Evolutionary conservation across 2,329 filamentous ascomycete species (phyloP).

Genomic region (Pseudogymnoascus sp.): DNA sequence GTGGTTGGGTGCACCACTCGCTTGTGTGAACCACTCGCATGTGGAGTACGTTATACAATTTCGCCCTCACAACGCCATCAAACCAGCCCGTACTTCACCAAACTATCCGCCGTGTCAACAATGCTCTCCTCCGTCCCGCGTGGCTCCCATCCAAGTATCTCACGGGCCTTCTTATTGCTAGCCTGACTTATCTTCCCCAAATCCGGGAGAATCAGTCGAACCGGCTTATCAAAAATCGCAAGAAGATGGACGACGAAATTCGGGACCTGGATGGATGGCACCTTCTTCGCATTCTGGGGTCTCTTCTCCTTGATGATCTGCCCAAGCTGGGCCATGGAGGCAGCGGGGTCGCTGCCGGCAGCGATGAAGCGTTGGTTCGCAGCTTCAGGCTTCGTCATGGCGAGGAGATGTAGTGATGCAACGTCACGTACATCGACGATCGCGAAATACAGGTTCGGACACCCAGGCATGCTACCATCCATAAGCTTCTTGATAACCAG

Average conservation of each 20-base stretch:
- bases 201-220: not conserved
- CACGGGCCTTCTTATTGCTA: slow-evolving; percentile 6
- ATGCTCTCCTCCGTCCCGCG: slow-evolving; percentile 10
- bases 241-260: slow-evolving; percentile 4
- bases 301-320: slow-evolving; percentile 19
- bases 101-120: slow-evolving; percentile 11
- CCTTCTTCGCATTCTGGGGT: slow-evolving; percentile 3
- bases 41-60: too few species aligned
- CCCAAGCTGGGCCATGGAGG: slow-evolving; percentile 22
- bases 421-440: slow-evolving; percentile 30
- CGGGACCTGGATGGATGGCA: slow-evolving; percentile 8
- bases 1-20: too few species aligned
- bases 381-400: slow-evolving; percentile 24
- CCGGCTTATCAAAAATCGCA: not conserved
- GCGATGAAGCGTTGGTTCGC: slow-evolving; percentile 23
- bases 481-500: slow-evolving; percentile 24
- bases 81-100: slow-evolving; percentile 10
- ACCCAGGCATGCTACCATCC: slow-evolving; percentile 26
- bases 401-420: slow-evolving; percentile 26
- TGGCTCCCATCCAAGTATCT: slow-evolving; percentile 3
- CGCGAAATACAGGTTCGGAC: slow-evolving; percentile 23
- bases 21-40: too few species aligned
- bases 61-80: not conserved
- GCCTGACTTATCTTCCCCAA: not conserved
- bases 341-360: not conserved